Conservation (phyloP, 176 grass and related monocot genomes). For the Aegilops tauschii region DNA sequence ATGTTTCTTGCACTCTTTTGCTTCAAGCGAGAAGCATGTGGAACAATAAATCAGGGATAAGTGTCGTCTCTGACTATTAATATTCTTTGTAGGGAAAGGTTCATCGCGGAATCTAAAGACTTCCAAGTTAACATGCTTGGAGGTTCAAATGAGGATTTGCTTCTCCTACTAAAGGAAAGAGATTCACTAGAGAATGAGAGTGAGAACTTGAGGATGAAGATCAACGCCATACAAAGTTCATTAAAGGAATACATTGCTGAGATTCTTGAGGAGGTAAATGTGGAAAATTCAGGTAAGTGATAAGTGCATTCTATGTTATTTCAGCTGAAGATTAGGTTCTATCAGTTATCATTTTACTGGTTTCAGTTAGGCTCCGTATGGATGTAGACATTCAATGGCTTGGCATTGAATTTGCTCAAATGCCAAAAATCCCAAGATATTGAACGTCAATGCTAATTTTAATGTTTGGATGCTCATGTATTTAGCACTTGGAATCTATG, state of each 20-base stretch:
- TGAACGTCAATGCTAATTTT: too few relatives aligned
- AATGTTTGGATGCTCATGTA: too few relatives aligned
- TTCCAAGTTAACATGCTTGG: conserved; percentile 50
- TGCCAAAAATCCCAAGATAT: too few relatives aligned
- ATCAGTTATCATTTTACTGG: not conserved
- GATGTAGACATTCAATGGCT: too few relatives aligned
- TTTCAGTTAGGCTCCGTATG: not conserved
- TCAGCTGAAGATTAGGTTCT: not conserved
- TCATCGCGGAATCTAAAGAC: conserved; percentile 51
- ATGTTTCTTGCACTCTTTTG: not conserved
- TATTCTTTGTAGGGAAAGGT: conserved; percentile 62
- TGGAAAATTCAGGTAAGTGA: conserved; percentile 55
- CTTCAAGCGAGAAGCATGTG: not conserved
- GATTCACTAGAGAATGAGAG: conserved; percentile 59
- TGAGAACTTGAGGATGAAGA: conserved; percentile 46
- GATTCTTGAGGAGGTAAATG: conserved; percentile 67
- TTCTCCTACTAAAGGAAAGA: conserved; percentile 55
- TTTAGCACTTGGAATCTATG: too few relatives aligned
- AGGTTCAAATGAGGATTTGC: conserved; percentile 43
- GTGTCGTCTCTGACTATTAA: conserved; percentile 1
- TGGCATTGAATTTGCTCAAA: too few relatives aligned
- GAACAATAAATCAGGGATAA: conserved; percentile 3
- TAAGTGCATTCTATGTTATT: conserved; percentile 13
- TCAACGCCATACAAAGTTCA: conserved; percentile 64
- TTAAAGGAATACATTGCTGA: conserved; percentile 73